Percentiles rank a stretch among this genome's conserved stretches.
Conservation (phyloP, 108 stramenopile genomes). For the Seminavis robusta region DNA sequence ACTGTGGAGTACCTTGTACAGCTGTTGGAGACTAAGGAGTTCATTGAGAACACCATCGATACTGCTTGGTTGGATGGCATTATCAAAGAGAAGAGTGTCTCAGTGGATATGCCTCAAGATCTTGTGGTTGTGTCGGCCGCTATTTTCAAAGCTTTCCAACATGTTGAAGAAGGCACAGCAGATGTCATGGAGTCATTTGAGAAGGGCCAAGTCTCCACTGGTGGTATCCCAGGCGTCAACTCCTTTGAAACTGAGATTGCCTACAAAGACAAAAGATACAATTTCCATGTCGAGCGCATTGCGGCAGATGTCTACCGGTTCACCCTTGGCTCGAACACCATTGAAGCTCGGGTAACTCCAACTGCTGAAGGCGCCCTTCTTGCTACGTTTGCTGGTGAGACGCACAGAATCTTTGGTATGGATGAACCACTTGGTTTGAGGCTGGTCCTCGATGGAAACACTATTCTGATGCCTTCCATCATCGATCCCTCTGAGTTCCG, state of each 20-base stretch:
- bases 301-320: slow-evolving; percentile 76
- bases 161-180: slow-evolving; percentile 65
- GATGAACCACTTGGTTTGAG: slow-evolving; percentile 97
- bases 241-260: slow-evolving; percentile 90
- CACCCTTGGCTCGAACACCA: slow-evolving; percentile 63
- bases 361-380: slow-evolving; percentile 93
- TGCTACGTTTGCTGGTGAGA: slow-evolving; percentile 89
- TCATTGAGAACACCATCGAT: slow-evolving; percentile 96
- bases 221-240: slow-evolving; percentile 80
- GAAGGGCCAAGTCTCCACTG: slow-evolving; percentile 91
- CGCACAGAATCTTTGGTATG: slow-evolving; percentile 89
- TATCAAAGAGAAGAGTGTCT: slow-evolving; percentile 87
- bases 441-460: slow-evolving; percentile 79
- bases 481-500: slow-evolving; percentile 96
- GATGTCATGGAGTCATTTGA: slow-evolving; percentile 74
- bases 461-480: slow-evolving; percentile 89
- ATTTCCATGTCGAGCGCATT: slow-evolving; percentile 83
- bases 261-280: slow-evolving; percentile 92
- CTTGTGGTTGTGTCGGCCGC: slow-evolving; percentile 88
- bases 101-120: slow-evolving; percentile 65
- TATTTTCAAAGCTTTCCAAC: slow-evolving; percentile 87
- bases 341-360: slow-evolving; percentile 74
- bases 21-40: slow-evolving; percentile 92
- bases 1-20: slow-evolving; percentile 98
- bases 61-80: slow-evolving; percentile 96